Base-by-base conservation (phyloP, 441 rosid genomes). In the Croton laevigatus region DNA sequence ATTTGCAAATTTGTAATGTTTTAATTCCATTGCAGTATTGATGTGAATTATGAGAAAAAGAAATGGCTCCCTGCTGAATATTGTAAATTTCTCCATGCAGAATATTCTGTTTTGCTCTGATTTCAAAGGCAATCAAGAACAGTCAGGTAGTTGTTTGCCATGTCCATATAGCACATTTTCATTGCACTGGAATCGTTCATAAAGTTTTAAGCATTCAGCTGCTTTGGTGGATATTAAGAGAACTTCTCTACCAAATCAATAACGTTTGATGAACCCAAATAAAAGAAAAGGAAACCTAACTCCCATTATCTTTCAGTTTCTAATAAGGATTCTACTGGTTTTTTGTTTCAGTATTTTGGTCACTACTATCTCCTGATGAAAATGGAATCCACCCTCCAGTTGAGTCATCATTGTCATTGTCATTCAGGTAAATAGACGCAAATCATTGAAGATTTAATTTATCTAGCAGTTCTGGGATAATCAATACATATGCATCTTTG, bases 341-440 rank as follows among this genome's bases (percentile, higher is more conserved):
- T 66, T 59, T 20, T 72, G 45, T 73, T 77, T 58, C 89, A 94
- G 98, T 89, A 58, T 86, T 88, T 74, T 94, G 95, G 97, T 85
- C 97, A 4, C 70, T 90, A 19, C 88, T 94, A 48, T 82, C 97
- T 70, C 88, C 97, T 60, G 81, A 78, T 67, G 84, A 85, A 77
- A 89, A 65, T 23, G 78, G 87, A 78, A 53, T 77, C 58, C 84
- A 70, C 19, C 48, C 86, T 4, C 88, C 88, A 3, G 91, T 84
- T 58, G 95, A 94, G 75, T 85, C 97, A 70, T 80, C 94, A 54
- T 73, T 91, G 75, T 90, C 98, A 62, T 79, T 89, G 62, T 89
- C 97, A 2, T 91, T 89, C 86, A 86, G 96, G 97, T 90, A 40
- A 82, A 82, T 62, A 55, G n/a, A 9, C 7, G 11, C 9, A 52